phyloP scores from a whole-genome alignment of 73 alveolate species.

The Stentor coeruleus region DNA sequence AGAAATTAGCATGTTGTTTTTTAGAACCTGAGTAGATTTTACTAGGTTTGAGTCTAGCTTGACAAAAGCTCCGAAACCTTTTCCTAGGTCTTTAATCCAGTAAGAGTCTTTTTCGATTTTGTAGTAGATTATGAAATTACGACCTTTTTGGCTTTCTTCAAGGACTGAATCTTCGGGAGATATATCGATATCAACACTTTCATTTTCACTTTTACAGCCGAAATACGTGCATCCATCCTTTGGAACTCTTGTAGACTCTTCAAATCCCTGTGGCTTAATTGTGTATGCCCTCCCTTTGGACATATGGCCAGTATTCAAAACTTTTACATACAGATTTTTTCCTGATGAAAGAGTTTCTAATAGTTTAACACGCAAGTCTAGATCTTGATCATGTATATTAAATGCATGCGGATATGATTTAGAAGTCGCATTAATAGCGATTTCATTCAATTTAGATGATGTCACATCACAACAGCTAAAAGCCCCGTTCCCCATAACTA shows the following conservation, averaged over 20 bases:
- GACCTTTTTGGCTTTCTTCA: constrained; percentile 61
- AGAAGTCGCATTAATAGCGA: background rate
- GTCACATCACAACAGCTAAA: constrained; percentile 23
- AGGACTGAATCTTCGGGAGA: constrained; percentile 25
- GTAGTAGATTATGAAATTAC: constrained; percentile 68
- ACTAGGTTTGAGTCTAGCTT: constrained; percentile 54
- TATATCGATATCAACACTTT: background rate
- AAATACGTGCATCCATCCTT: constrained; percentile 74
- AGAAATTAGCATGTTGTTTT: constrained; percentile 69
- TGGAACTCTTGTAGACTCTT: constrained; percentile 45
- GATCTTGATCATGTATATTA: background rate
- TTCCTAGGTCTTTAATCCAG: constrained; percentile 70
- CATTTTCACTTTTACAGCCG: constrained; percentile 52
- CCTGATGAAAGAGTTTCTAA: background rate
- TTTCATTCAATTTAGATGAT: background rate
- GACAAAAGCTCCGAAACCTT: constrained; percentile 81
- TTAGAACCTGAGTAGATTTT: constrained; percentile 31
- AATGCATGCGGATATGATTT: background rate
- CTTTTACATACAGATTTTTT: constrained; percentile 31
- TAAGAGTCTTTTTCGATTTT: constrained; percentile 51
- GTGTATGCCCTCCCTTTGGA: constrained; percentile 53
- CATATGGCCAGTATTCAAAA: constrained; percentile 54
- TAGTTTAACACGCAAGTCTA: background rate
- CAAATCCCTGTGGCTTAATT: constrained; percentile 53
- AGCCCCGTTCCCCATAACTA: constrained; percentile 16